Percentiles rank a stretch among this genome's conserved stretches.
Evolutionary conservation across 805 yeast species (phyloP).

Genomic region (Metschnikowia baotianmanensis): DNA sequence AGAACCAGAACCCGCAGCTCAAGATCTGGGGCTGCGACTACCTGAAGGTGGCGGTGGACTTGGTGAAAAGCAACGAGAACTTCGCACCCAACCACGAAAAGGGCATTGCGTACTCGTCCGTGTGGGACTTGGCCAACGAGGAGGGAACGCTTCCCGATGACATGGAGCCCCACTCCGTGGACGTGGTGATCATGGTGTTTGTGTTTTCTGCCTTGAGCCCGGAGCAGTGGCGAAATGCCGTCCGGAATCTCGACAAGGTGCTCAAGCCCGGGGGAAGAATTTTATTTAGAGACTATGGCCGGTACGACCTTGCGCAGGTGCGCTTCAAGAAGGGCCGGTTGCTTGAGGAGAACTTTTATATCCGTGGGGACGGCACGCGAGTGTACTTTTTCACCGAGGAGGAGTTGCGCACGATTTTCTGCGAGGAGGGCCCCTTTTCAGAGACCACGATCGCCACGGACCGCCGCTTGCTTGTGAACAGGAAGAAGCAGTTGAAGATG

Average conservation of each 20-base stretch:
- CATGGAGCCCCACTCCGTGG: slow-evolving; percentile 76
- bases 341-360: slow-evolving; percentile 89
- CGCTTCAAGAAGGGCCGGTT: slow-evolving; percentile 86
- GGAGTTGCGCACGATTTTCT: slow-evolving; percentile 73
- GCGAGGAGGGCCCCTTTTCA: slow-evolving; percentile 46
- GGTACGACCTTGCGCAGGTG: slow-evolving; percentile 94
- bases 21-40: slow-evolving; percentile 85
- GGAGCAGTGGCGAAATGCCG: slow-evolving; percentile 82
- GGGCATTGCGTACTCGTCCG: slow-evolving; percentile 70
- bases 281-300: slow-evolving; percentile 89
- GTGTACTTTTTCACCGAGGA: slow-evolving; percentile 97
- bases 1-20: slow-evolving; percentile 76
- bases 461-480: slow-evolving; percentile 83
- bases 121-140: slow-evolving; percentile 91
- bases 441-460: slow-evolving; percentile 84
- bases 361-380: slow-evolving; percentile 96
- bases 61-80: slow-evolving; percentile 64
- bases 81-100: slow-evolving; percentile 50
- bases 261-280: slow-evolving; percentile 93
- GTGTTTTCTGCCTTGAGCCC: slow-evolving; percentile 93
- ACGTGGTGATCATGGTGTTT: slow-evolving; percentile 91
- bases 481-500: slow-evolving; percentile 93
- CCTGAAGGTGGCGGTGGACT: slow-evolving; percentile 82
- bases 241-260: slow-evolving; percentile 62
- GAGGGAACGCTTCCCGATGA: slow-evolving; percentile 79